These are phyloP conservation scores for Paracorniculantispora psalliotae DNA, from an alignment of 2,329 filamentous ascomycete species.

Conservation along the genomic window DNA sequence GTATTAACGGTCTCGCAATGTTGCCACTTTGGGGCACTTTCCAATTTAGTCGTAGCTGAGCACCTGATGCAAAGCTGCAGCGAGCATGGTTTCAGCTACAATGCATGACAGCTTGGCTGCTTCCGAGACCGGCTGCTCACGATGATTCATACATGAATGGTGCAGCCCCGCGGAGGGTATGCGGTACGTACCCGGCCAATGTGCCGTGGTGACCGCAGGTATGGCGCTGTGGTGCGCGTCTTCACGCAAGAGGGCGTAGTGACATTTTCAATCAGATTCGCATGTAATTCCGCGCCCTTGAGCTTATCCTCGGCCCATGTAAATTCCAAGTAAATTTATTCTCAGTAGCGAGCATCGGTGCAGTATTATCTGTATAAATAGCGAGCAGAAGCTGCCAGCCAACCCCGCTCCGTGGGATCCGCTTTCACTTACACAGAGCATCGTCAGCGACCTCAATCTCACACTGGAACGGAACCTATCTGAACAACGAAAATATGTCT, in stretches of 20 bases:
- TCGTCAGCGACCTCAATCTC: too few species aligned
- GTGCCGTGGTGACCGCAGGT: too few species aligned
- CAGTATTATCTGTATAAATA: not conserved
- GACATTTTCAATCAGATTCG: not conserved
- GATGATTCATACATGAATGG: not conserved
- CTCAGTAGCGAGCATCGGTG: not conserved
- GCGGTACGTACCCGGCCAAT: too few species aligned
- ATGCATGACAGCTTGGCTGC: not conserved
- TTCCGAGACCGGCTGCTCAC: not conserved
- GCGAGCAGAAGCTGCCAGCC: not conserved
- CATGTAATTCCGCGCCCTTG: not conserved
- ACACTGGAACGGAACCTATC: too few species aligned
- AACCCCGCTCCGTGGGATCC: not conserved
- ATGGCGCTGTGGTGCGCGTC: not conserved
- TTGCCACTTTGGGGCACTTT: not conserved
- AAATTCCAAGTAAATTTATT: not conserved
- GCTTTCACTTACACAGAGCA: not conserved
- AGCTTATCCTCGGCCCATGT: not conserved
- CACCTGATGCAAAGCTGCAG: too few species aligned
- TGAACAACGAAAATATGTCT: too few species aligned
- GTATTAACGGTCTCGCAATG: not conserved
- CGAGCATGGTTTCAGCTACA: too few species aligned
- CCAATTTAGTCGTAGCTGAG: too few species aligned
- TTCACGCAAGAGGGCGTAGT: not conserved
- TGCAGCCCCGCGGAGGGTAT: not conserved